Percentiles rank a stretch among this genome's conserved stretches.
These are phyloP conservation scores for Kuraishia piskuri DNA, from an alignment of 805 yeast genomes.

Conservation along the genomic window DNA sequence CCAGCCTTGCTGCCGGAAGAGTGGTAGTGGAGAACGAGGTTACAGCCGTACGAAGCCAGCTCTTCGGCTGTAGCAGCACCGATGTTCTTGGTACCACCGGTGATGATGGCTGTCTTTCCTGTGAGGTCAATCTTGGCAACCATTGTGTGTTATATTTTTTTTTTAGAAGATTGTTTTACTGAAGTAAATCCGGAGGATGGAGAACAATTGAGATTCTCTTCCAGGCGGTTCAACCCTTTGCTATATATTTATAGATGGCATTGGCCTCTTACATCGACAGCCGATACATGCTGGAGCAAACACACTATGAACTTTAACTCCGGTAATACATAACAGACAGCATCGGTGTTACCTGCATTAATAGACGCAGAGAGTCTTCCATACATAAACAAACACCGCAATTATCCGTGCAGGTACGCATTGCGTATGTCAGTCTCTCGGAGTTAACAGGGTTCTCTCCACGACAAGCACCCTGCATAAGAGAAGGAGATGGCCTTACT, in stretches of 20 bases:
- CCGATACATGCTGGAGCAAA: no score
- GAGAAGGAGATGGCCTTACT: neutral
- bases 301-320: no score
- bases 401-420: neutral
- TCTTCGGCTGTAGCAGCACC: conserved; percentile 46
- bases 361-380: no score
- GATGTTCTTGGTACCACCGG: conserved; percentile 58
- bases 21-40: conserved; percentile 48
- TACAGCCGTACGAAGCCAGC: conserved; percentile 45
- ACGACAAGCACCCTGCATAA: neutral
- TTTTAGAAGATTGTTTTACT: no score
- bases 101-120: conserved; percentile 45
- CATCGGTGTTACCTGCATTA: no score
- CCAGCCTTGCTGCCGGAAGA: conserved; percentile 27
- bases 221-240: no score
- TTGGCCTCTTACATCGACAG: no score
- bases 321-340: no score
- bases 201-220: no score
- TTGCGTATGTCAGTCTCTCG: neutral
- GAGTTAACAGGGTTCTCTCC: neutral
- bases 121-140: conserved; percentile 15
- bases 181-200: no score
- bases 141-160: neutral
- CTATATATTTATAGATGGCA: no score
- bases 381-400: neutral